Evolutionary conservation across 1,139 yeast species (phyloP), one percentile per base, ranked within the genome.

Genomic region (Geotrichum aggregatum): DNA sequence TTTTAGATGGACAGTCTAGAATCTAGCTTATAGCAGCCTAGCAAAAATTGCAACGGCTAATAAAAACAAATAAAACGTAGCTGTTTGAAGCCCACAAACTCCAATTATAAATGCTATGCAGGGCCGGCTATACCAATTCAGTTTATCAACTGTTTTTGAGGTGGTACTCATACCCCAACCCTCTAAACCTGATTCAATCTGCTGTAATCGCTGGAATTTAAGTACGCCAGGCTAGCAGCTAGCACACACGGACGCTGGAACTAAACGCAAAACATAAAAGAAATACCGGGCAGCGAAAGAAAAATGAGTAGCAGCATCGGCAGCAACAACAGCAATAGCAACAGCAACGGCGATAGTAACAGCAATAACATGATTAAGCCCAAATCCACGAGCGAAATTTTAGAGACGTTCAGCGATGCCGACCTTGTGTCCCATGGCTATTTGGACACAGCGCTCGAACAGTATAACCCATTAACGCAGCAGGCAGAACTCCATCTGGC

Each of bases 401-500:
- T 66, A 8, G 61, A 58, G 19, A 57, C 56, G 42, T 66, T 68
- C 47, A 56, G 64, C 18, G 64, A 62, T 43, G 58, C 65, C 3
- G 63, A 61, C 16, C 61, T 65, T 22, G 70, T 66, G 3, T 61
- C 71, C 4, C 68, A 66, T 50, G 63, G 59, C 14, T 58, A 56
- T 30, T 50, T 69, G 6, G 68, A 67, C 49, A 54, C 55, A 18
- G 55, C 62, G 2, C 56, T 69, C 21, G 64, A 64, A 13, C 50
- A 51, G 36, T 63, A 57, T 46, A 54, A 51, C 26, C 54, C 54
- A 2, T 34, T 54, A 28, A 58, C 56, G 4, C 61, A 63, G 49
- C 56, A 66, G 22, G 60, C 62, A 14, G 69, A 61, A 38, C 60
- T 68, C 41, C 68, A 68, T 46, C 58, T 66, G 1, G 56, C 63